Base-by-base conservation (phyloP, 768 basidiomycete genomes). In the Amanita brunnescens region DNA sequence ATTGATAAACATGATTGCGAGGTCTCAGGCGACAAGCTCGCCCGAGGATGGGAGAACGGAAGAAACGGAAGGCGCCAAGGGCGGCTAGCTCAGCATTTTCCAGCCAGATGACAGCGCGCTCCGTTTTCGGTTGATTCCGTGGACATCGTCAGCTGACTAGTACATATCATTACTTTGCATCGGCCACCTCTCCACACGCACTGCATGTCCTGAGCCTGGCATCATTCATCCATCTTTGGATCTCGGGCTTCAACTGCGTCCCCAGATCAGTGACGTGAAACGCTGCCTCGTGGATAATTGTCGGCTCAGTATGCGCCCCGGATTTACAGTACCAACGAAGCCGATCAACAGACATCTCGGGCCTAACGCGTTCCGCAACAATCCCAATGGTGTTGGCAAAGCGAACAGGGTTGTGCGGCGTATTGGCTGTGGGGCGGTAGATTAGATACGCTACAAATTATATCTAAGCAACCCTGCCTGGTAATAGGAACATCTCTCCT, bases 401-500 rank as follows among this genome's bases (percentile, higher is more conserved):
- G 16, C 95, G 80, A 24, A 94, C 86, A 5, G 95, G 95, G 60
- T 95, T 96, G 67, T 99, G 95, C 0, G 95, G 95, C 0, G 91
- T 96, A 63, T 97, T 96, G 0, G 83, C 95, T 95, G 57, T 29
- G 7, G 26, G 26, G 5, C 7, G 26, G 7, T 29, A 26, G 9
- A 20, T 32, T 9, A 53, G 37, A 16, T 13, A n/a, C 20, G 38
- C 16, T 47, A 23, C n/a, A n/a, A 35, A 6, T 6, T 24, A 3
- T 13, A 16, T 18, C 14, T 45, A 6, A 16, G 14, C 26, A 13
- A 46, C 9, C 62, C 76, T 47, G 91, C 95, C 88, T 44, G 95
- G 95, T 20, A 98, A 72, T 58, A 98, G 61, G 66, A 96, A 97
- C 93, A 97, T 97, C 54, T 93, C 92, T 42, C 94, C 94, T 66